Evolutionary conservation across 2,329 filamentous ascomycete genomes (phyloP), one percentile per base, ranked within the genome.

Genomic region (Ascochyta lentis): DNA sequence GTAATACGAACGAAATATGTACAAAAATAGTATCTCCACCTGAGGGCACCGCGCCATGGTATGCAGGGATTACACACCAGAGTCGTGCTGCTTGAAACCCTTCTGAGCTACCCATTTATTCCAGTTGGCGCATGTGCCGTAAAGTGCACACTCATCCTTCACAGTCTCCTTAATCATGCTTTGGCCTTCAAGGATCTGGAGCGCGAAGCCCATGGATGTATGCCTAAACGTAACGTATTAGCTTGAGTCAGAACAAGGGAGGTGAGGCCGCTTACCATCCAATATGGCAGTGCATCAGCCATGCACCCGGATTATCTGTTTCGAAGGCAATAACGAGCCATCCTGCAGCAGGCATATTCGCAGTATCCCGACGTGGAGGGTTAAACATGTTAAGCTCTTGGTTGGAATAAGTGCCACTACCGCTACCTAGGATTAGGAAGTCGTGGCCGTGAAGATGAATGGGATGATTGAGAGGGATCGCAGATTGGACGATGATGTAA

Each of bases 131-230:
- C 67, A 71, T 26, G 60, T 66, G 7, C 54, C 51, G 9, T 59
- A 56, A 41, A 64, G 19, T 23, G 44, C 34, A 40, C 63, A 66
- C 59, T 60, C 54, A 23, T 63, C 53, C 26, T 61, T 58, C 4
- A 62, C 45, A 10, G 52, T 58, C 10, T 52, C 44, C 38, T 49
- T 56, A n/a, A 49, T 41, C 16, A 27, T 59, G 57, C 65, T 63
- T 48, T 78, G 76, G 22, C 65, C 62, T 63, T 81, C 83, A 2
- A 85, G 60, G 64, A 84, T 83, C 64, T 84, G 80, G 13, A 84
- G 74, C 2, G 77, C 78, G 24, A 88, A 76, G 31, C 85, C 86
- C 76, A 84, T 83, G 66, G 80, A 80, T 24, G 86, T 60, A 65
- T 88, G 85, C 49, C 40, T 42, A 26, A 22, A 10, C 22, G 9